Percentiles rank a stretch among this genome's conserved stretches.
Conservation (phyloP, 179 eudicot genomes). For the Heliamphora pulchella region DNA sequence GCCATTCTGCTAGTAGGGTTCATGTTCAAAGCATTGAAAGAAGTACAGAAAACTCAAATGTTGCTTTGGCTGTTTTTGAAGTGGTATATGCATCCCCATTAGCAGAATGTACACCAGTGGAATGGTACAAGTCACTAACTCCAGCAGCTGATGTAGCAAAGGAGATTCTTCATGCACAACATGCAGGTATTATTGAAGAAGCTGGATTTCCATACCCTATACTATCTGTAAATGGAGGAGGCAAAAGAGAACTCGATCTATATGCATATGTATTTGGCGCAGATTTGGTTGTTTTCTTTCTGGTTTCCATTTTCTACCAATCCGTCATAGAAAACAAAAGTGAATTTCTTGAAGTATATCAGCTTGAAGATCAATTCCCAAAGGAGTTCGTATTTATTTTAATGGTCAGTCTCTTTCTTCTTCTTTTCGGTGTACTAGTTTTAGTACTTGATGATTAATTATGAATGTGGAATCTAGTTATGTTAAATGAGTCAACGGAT, state of each 20-base stretch:
- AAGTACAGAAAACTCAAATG: constrained; percentile 59
- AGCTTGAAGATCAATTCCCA: constrained; percentile 98
- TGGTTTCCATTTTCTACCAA: constrained; percentile 88
- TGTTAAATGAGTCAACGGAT: not conserved
- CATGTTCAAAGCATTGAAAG: constrained; percentile 91
- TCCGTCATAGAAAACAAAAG: constrained; percentile 87
- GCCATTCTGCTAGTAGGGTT: constrained; percentile 71
- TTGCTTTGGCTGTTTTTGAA: constrained; percentile 90
- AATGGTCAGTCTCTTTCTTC: constrained; percentile 48
- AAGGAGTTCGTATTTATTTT: constrained; percentile 85
- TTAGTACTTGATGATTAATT: not conserved
- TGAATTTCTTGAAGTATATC: constrained; percentile 92
- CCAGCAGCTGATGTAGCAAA: constrained; percentile 97
- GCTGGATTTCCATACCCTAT: constrained; percentile 77
- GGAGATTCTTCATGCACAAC: constrained; percentile 67
- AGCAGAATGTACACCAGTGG: constrained; percentile 45
- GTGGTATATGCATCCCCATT: constrained; percentile 78
- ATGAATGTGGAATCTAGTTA: not conserved
- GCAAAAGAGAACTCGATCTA: constrained; percentile 90
- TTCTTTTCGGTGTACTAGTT: constrained; percentile 5
- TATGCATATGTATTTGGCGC: constrained; percentile 96
- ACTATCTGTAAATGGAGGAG: constrained; percentile 90
- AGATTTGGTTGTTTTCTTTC: constrained; percentile 86
- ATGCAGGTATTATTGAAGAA: constrained; percentile 51
- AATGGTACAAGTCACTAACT: constrained; percentile 70